Percentiles rank a stretch among this genome's conserved stretches.
phyloP scores from a whole-genome alignment of 306 rosid genomes.

The barrel medic (Medicago truncatula) region DNA sequence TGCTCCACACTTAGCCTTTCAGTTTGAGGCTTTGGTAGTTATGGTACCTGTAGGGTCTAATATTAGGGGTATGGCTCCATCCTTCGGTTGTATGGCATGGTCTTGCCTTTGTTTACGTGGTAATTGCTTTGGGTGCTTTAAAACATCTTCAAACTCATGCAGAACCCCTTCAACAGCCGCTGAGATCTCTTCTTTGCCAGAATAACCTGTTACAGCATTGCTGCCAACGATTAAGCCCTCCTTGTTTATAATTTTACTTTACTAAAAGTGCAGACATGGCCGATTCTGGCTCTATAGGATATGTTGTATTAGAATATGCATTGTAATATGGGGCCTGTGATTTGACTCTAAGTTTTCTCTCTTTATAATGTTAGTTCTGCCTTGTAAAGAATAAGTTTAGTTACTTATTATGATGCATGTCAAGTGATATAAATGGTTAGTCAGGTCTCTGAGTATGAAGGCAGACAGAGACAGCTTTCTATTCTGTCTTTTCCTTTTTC shows the following conservation, averaged over 20 bases:
- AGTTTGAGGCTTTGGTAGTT: neutral
- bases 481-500: constrained; percentile 25
- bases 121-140: constrained; percentile 2
- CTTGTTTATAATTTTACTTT: neutral
- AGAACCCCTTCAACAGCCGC: constrained; percentile 3
- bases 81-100: neutral
- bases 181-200: neutral
- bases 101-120: constrained; percentile 3
- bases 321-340: neutral
- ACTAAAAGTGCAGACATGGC: neutral
- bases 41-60: constrained; percentile 5
- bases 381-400: neutral
- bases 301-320: neutral
- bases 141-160: neutral
- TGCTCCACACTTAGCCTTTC: neutral
- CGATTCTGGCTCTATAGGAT: neutral
- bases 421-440: constrained; percentile 3
- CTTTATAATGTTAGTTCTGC: constrained; percentile 6
- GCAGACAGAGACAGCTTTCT: constrained; percentile 1
- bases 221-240: neutral
- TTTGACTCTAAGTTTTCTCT: neutral
- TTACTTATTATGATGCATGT: neutral
- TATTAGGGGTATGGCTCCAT: constrained; percentile 3
- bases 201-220: neutral
- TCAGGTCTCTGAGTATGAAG: constrained; percentile 11